phyloP scores from a whole-genome alignment of 495 filamentous ascomycete genomes.

The Oleoguttula mirabilis region DNA sequence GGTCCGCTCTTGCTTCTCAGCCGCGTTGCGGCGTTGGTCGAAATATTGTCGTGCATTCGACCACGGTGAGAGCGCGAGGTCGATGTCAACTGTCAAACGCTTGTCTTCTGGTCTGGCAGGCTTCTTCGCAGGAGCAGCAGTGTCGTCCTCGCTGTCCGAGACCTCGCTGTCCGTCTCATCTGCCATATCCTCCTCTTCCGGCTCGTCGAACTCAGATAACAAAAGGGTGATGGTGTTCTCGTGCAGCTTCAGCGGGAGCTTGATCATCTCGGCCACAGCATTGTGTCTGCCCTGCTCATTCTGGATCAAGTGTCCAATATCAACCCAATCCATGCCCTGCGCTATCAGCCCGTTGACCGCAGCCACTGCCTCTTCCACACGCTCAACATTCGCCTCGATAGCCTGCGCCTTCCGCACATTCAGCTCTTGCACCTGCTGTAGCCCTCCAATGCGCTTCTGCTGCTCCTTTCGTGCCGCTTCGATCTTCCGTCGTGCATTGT shows the following conservation, averaged over 20 bases:
- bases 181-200: slow-evolving; percentile 45
- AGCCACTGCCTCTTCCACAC: slow-evolving; percentile 82
- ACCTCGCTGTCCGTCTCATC: slow-evolving; percentile 55
- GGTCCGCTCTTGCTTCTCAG: slow-evolving; percentile 77
- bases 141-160: slow-evolving; percentile 46
- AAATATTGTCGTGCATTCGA: slow-evolving; percentile 87
- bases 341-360: slow-evolving; percentile 79
- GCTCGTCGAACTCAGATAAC: slow-evolving; percentile 56
- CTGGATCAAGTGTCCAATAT: slow-evolving; percentile 77
- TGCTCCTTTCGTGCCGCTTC: slow-evolving; percentile 74
- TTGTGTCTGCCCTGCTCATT: slow-evolving; percentile 70
- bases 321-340: slow-evolving; percentile 95
- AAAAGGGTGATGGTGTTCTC: slow-evolving; percentile 79
- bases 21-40: slow-evolving; percentile 70
- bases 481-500: slow-evolving; percentile 67
- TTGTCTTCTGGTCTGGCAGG: slow-evolving; percentile 33
- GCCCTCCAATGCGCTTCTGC: slow-evolving; percentile 63
- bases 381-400: slow-evolving; percentile 75
- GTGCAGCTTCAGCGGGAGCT: slow-evolving; percentile 73
- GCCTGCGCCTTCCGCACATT: slow-evolving; percentile 82
- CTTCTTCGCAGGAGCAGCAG: slow-evolving; percentile 27
- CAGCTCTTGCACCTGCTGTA: slow-evolving; percentile 65
- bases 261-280: slow-evolving; percentile 75
- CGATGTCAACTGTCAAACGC: slow-evolving; percentile 62
- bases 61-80: slow-evolving; percentile 70